Evolutionary conservation across 345 rosid species (phyloP).

Genomic region (Gossypium stocksii): DNA sequence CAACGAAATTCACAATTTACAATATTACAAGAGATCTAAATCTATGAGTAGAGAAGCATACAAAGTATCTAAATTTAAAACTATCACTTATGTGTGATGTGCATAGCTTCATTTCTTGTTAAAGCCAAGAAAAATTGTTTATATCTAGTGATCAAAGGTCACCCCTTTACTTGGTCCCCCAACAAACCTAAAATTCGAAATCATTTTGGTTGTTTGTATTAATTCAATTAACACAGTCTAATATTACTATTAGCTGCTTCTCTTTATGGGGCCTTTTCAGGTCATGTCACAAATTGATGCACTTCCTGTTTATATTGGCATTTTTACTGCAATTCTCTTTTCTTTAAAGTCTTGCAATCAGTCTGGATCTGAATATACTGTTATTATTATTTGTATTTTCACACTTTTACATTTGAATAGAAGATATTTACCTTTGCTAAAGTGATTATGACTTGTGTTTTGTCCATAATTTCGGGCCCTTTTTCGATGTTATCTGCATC

Average conservation of each 20-base stretch:
- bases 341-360: not conserved
- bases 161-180: not conserved
- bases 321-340: not conserved
- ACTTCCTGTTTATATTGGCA: not conserved
- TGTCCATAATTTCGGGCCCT: not conserved
- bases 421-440: not conserved
- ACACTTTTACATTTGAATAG: not conserved
- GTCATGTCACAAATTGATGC: not conserved
- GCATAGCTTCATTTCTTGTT: not conserved
- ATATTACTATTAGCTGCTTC: not conserved
- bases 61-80: not conserved
- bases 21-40: not conserved
- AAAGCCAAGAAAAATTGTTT: not conserved
- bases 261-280: not conserved
- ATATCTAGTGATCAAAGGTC: not conserved
- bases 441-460: conserved; percentile 5
- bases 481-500: not conserved
- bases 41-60: not conserved
- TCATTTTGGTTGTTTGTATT: not conserved
- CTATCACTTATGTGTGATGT: not conserved
- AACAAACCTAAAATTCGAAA: not conserved
- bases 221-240: not conserved
- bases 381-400: not conserved
- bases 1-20: not conserved
- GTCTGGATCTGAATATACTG: not conserved